These are phyloP conservation scores for Ophiocordyceps robertsii DNA, from an alignment of 2,329 filamentous ascomycete genomes.

Conservation along the genomic window DNA sequence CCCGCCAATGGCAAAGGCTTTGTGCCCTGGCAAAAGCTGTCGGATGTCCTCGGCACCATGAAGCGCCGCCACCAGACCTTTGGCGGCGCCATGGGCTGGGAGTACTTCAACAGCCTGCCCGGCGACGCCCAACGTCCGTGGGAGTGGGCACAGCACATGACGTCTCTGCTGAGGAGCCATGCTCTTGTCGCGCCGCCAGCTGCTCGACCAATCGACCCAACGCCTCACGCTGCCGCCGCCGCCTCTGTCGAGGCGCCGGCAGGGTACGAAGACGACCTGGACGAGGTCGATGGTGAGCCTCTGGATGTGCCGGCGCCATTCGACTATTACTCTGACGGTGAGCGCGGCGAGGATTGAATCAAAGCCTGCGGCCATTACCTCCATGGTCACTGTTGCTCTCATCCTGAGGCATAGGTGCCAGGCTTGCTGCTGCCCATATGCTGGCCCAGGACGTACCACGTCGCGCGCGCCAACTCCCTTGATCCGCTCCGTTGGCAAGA, in stretches of 20 bases:
- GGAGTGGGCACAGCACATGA: slow-evolving; percentile 66
- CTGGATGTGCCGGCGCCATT: slow-evolving; percentile 9
- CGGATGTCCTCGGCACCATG: slow-evolving; percentile 26
- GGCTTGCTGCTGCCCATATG: no score
- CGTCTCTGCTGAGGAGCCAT: slow-evolving; percentile 23
- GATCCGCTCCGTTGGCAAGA: no score
- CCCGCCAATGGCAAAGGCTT: slow-evolving; percentile 54
- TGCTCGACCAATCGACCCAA: background rate
- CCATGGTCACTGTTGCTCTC: no score
- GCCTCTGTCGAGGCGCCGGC: background rate
- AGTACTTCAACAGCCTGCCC: slow-evolving; percentile 76
- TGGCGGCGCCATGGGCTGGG: slow-evolving; percentile 89
- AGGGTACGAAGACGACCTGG: slow-evolving; percentile 10
- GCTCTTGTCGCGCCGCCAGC: slow-evolving; percentile 6
- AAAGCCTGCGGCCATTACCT: no score
- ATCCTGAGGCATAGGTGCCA: no score
- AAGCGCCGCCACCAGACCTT: slow-evolving; percentile 48
- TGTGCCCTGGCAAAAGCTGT: slow-evolving; percentile 33
- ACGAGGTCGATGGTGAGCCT: slow-evolving; percentile 4
- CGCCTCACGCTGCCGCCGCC: background rate
- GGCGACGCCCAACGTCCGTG: slow-evolving; percentile 50
- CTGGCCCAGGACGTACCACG: no score
- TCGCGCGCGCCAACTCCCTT: no score
- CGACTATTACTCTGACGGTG: slow-evolving; percentile 11
- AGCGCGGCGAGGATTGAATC: background rate